Conservation (phyloP, 2,329 filamentous ascomycete species). For the Diaporthe ampelina region DNA sequence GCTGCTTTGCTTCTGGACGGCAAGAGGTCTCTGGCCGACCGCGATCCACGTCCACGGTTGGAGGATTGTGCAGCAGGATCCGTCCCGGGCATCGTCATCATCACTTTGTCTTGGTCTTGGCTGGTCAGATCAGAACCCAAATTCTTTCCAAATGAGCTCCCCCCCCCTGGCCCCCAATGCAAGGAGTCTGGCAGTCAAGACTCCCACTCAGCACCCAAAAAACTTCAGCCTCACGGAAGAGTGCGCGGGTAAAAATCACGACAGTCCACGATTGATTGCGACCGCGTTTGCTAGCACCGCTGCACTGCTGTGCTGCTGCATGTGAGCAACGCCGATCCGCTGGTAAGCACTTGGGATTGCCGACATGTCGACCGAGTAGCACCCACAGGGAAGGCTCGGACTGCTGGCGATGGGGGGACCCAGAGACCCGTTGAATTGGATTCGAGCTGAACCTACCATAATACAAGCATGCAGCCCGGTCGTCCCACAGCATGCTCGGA, state of each 20-base stretch:
- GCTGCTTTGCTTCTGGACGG: constrained; percentile 20
- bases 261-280: constrained; percentile 2
- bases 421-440: constrained; percentile 27
- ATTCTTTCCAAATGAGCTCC: neutral
- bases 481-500: constrained; percentile 32
- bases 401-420: constrained; percentile 8
- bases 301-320: constrained; percentile 8
- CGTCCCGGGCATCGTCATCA: constrained; percentile 5
- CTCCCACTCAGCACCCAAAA: constrained; percentile 21
- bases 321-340: neutral
- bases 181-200: constrained; percentile 14
- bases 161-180: neutral
- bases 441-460: constrained; percentile 18
- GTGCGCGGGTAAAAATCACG: neutral
- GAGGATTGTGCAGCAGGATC: constrained; percentile 9
- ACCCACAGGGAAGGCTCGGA: constrained; percentile 10
- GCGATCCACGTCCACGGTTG: neutral
- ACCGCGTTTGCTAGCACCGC: neutral
- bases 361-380: constrained; percentile 10
- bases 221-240: constrained; percentile 24
- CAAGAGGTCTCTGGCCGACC: neutral
- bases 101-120: constrained; percentile 20
- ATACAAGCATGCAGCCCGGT: constrained; percentile 13
- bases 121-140: constrained; percentile 30
- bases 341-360: constrained; percentile 25